A percentile compares a stretch with the other conserved stretches of the same genome.
These are phyloP conservation scores for Vanrija sp. DNA, from an alignment of 1,284 basidiomycete species.

Conservation along the genomic window DNA sequence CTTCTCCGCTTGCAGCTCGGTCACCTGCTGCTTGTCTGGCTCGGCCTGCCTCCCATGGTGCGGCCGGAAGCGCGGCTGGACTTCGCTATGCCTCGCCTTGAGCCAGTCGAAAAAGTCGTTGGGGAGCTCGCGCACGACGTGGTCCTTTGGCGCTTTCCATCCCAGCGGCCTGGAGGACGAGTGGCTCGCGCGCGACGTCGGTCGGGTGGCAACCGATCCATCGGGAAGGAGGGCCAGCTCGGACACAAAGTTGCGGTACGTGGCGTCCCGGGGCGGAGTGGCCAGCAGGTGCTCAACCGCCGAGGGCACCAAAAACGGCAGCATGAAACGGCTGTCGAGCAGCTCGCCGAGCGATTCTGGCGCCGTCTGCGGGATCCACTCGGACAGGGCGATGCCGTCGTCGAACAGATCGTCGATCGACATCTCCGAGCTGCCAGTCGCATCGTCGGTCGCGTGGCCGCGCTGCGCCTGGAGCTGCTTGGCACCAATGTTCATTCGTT, in stretches of 20 bases:
- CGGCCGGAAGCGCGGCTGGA: slow-evolving; percentile 2
- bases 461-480: slow-evolving; percentile 44
- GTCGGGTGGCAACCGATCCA: slow-evolving; percentile 18
- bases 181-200: slow-evolving; percentile 35
- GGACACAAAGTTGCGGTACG: slow-evolving; percentile 31
- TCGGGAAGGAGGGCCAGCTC: slow-evolving; percentile 27
- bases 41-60: slow-evolving; percentile 8
- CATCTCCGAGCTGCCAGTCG: slow-evolving; percentile 11
- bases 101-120: slow-evolving; percentile 46
- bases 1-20: slow-evolving; percentile 4
- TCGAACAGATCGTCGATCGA: slow-evolving; percentile 74
- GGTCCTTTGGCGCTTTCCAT: slow-evolving; percentile 18
- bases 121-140: slow-evolving; percentile 26
- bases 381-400: slow-evolving; percentile 58
- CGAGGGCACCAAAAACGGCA: slow-evolving; percentile 77
- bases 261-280: slow-evolving; percentile 37
- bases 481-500: slow-evolving; percentile 73
- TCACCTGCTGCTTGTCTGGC: slow-evolving; percentile 13
- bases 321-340: slow-evolving; percentile 85
- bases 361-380: slow-evolving; percentile 70
- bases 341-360: slow-evolving; percentile 81
- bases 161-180: slow-evolving; percentile 38
- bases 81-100: slow-evolving; percentile 25
- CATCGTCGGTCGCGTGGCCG: slow-evolving; percentile 52
- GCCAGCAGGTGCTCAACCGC: slow-evolving; percentile 73